phyloP scores from a whole-genome alignment of 345 rosid genomes.

The Murraya paniculata region DNA sequence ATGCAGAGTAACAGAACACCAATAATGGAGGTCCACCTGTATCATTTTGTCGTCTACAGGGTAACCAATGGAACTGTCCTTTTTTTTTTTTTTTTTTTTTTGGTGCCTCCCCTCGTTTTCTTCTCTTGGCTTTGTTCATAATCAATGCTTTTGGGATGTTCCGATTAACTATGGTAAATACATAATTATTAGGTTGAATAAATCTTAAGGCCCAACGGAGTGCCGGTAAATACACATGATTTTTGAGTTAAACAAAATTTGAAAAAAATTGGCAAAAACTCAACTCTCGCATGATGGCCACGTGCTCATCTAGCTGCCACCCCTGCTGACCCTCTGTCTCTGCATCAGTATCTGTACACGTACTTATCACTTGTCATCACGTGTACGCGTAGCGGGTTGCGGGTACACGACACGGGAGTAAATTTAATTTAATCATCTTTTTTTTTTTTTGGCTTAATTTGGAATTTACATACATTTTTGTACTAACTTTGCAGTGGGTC shows the following conservation, averaged over 20 bases:
- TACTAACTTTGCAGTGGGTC: too few species aligned
- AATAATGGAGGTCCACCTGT: background rate
- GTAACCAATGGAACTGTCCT: background rate
- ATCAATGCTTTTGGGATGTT: too few species aligned
- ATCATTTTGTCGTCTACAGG: slow-evolving; percentile 27
- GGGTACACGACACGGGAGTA: background rate
- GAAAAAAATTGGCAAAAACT: background rate
- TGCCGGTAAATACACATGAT: background rate
- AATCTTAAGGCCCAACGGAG: background rate
- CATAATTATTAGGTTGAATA: too few species aligned
- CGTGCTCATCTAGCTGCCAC: background rate
- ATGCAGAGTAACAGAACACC: background rate
- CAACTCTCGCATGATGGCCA: background rate
- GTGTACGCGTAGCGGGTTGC: background rate
- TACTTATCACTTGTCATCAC: background rate
- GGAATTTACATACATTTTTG: too few species aligned
- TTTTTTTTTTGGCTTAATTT: too few species aligned
- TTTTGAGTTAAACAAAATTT: background rate
- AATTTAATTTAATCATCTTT: background rate
- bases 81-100: too few species aligned
- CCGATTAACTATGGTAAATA: too few species aligned
- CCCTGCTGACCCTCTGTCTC: too few species aligned
- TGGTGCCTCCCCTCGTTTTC: too few species aligned
- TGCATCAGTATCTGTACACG: background rate
- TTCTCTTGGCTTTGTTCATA: too few species aligned